phyloP scores from a whole-genome alignment of 169 alveolate species.

The Cyclospora cayetanensis region DNA sequence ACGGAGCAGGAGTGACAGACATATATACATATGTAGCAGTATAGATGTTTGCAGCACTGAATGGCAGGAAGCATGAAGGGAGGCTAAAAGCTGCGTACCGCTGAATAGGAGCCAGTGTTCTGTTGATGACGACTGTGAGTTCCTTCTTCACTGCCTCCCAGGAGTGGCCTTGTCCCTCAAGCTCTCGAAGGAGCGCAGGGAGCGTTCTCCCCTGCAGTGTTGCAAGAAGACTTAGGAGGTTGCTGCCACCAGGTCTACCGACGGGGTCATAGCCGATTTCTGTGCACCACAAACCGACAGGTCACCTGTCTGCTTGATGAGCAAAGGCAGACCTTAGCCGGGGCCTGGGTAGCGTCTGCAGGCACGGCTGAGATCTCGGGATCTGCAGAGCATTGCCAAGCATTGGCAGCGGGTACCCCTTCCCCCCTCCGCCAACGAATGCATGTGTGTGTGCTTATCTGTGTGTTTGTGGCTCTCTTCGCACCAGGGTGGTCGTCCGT shows the following conservation, averaged over 20 bases:
- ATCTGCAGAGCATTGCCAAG: too few relatives aligned
- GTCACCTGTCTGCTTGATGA: too few relatives aligned
- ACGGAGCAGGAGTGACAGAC: too few relatives aligned
- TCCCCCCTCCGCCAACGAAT: background rate
- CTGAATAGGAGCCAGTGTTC: background rate
- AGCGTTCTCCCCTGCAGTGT: background rate
- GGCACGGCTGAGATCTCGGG: too few relatives aligned
- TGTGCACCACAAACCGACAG: background rate
- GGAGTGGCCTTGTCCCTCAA: background rate
- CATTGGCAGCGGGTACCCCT: too few relatives aligned
- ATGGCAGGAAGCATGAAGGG: too few relatives aligned
- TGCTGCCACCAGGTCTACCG: background rate
- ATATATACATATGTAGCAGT: too few relatives aligned
- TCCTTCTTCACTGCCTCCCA: background rate
- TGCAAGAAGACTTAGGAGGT: background rate
- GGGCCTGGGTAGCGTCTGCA: too few relatives aligned
- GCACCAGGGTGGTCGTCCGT: slow-evolving; percentile 35
- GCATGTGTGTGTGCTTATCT: background rate
- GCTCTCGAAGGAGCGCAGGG: background rate
- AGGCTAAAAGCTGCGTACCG: background rate
- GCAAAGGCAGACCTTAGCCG: too few relatives aligned
- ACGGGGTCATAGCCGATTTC: slow-evolving; percentile 4
- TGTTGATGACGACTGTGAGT: background rate
- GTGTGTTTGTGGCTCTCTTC: background rate
- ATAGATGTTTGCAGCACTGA: too few relatives aligned